Conservation (phyloP, 192 early-diverging fungal species). For the Linnemannia schmuckeri region DNA sequence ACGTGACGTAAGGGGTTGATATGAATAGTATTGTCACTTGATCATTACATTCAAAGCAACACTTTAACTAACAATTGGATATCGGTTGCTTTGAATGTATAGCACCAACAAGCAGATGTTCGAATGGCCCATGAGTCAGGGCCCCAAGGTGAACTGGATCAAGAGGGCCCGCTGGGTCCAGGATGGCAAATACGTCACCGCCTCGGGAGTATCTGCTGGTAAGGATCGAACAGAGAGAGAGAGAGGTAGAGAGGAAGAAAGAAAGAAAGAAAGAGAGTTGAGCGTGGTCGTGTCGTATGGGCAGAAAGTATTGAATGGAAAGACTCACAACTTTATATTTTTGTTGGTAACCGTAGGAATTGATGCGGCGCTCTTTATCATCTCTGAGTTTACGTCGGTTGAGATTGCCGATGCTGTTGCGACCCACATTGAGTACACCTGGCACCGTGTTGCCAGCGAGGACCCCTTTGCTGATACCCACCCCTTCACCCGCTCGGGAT, state of each 20-base stretch:
- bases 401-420: conserved; percentile 29
- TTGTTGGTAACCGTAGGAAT: conserved; percentile 16
- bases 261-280: background rate
- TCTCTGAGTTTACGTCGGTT: conserved; percentile 28
- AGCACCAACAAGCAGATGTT: conserved; percentile 51
- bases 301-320: background rate
- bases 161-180: conserved; percentile 65
- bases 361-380: conserved; percentile 40
- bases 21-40: background rate
- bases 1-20: conserved; percentile 38
- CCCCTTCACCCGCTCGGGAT: conserved; percentile 37
- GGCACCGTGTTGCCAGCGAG: conserved; percentile 38
- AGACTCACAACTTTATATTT: background rate
- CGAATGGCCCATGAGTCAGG: conserved; percentile 6
- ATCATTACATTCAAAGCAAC: background rate
- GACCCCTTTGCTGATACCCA: conserved; percentile 54
- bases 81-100: background rate
- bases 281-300: background rate
- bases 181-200: conserved; percentile 61
- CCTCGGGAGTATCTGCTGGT: conserved; percentile 61
- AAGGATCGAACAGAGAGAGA: background rate
- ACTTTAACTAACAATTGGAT: background rate
- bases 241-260: too few species aligned
- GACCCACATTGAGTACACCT: conserved; percentile 47
- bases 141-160: conserved; percentile 63